These are phyloP conservation scores for Candida xyloterini DNA, from an alignment of 805 yeast species.

Conservation along the genomic window DNA sequence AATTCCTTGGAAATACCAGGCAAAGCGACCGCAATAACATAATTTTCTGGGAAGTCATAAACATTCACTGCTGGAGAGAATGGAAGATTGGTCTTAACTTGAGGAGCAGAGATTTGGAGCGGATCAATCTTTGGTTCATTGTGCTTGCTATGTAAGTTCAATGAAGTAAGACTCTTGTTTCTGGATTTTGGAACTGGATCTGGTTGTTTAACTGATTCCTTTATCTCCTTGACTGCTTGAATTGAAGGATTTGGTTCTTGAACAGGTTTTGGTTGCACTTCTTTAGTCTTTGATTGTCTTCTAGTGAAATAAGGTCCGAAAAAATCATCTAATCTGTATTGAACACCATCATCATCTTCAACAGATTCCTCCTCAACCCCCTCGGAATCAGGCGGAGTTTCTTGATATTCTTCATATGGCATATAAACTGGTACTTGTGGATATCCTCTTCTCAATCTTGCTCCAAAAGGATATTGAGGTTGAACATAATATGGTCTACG, in stretches of 20 bases:
- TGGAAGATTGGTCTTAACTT: slow-evolving; percentile 40
- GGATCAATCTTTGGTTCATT: slow-evolving; percentile 33
- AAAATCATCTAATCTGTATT: slow-evolving; percentile 17
- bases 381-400: slow-evolving; percentile 8
- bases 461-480: slow-evolving; percentile 4
- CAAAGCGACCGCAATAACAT: slow-evolving; percentile 47
- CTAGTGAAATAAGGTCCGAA: slow-evolving; percentile 20
- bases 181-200: slow-evolving; percentile 9
- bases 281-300: slow-evolving; percentile 5
- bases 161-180: slow-evolving; percentile 17
- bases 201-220: background rate
- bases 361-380: slow-evolving; percentile 9
- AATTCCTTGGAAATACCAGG: slow-evolving; percentile 58
- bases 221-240: background rate
- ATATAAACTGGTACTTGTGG: slow-evolving; percentile 3
- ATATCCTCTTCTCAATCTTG: slow-evolving; percentile 3
- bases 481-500: slow-evolving; percentile 3
- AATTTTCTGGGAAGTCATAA: slow-evolving; percentile 47
- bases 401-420: slow-evolving; percentile 6
- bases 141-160: slow-evolving; percentile 20
- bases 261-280: background rate
- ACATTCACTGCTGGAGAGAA: slow-evolving; percentile 59
- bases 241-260: background rate
- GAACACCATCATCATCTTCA: slow-evolving; percentile 10
- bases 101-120: slow-evolving; percentile 45